phyloP scores from a whole-genome alignment of 2,329 filamentous ascomycete genomes.

The Fusarium chuoi region DNA sequence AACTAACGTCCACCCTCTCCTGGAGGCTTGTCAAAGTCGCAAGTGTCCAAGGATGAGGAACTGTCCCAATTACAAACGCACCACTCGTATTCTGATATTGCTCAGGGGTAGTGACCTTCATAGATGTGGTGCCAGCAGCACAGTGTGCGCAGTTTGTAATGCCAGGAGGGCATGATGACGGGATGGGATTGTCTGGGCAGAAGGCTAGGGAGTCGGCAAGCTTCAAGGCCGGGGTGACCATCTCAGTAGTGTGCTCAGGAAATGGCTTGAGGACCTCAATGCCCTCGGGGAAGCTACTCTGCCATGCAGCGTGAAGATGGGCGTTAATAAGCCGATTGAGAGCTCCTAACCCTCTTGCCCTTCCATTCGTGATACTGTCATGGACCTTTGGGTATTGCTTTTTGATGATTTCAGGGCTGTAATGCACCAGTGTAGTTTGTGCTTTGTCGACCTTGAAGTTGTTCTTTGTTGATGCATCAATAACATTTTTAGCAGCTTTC shows the following conservation, averaged over 20 bases:
- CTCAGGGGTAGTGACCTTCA: constrained; percentile 73
- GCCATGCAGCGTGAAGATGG: constrained; percentile 88
- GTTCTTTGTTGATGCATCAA: constrained; percentile 67
- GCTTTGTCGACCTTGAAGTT: constrained; percentile 73
- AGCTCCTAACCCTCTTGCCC: constrained; percentile 68
- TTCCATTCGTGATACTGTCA: constrained; percentile 67
- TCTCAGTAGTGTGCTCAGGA: constrained; percentile 76
- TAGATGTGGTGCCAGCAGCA: constrained; percentile 65
- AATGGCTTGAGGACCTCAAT: constrained; percentile 85
- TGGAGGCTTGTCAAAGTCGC: constrained; percentile 73
- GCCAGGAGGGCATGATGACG: constrained; percentile 86
- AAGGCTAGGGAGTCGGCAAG: constrained; percentile 80
- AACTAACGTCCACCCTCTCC: constrained; percentile 68
- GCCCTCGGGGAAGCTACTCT: constrained; percentile 79
- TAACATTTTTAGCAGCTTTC: constrained; percentile 69
- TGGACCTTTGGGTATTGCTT: constrained; percentile 75
- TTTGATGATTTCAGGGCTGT: constrained; percentile 71
- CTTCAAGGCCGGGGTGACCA: constrained; percentile 75
- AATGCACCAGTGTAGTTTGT: constrained; percentile 79
- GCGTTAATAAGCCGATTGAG: constrained; percentile 82
- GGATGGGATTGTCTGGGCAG: constrained; percentile 79
- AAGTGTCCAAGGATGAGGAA: constrained; percentile 92
- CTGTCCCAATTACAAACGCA: constrained; percentile 83
- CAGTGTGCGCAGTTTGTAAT: constrained; percentile 78
- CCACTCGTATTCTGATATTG: constrained; percentile 77